Conservation (phyloP, 225 moss, liverwort and hornwort species). For the Straminergon stramineum region DNA sequence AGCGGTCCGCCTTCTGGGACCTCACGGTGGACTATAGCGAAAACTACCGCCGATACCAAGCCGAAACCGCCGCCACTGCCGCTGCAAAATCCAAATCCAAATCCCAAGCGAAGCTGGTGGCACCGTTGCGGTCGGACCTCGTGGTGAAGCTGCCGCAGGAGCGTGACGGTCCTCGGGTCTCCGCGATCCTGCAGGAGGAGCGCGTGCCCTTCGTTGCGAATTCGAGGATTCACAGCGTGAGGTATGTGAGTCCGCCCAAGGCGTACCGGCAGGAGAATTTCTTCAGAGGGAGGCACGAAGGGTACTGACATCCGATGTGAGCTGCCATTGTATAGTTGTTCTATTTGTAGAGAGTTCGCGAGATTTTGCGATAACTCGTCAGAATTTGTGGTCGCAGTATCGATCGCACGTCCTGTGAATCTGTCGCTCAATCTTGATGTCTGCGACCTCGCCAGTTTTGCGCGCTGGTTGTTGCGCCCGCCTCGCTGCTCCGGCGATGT, state of each 20-base stretch:
- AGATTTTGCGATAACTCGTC: not conserved
- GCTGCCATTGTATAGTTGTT: not conserved
- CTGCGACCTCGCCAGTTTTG: not conserved
- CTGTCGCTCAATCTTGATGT: not conserved
- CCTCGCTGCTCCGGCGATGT: not conserved
- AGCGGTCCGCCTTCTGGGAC: constrained; percentile 28
- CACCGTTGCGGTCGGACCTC: not conserved
- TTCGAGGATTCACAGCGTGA: not conserved
- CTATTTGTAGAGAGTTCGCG: not conserved
- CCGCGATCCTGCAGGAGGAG: constrained; percentile 15
- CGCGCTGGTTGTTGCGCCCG: not conserved
- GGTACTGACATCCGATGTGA: not conserved
- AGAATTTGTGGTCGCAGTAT: not conserved
- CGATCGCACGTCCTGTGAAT: not conserved
- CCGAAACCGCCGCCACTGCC: not conserved
- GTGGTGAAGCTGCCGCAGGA: constrained; percentile 23
- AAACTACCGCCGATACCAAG: not conserved
- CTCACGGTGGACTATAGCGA: constrained; percentile 20
- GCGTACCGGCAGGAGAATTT: constrained; percentile 9
- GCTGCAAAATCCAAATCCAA: not conserved
- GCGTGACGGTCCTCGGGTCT: constrained; percentile 2
- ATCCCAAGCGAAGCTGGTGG: not conserved
- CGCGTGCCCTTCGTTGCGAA: not conserved
- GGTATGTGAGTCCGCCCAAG: constrained; percentile 10
- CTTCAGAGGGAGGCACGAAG: not conserved